Base-by-base conservation (phyloP, 495 filamentous ascomycete species). In the Penicillium maclennaniae region DNA sequence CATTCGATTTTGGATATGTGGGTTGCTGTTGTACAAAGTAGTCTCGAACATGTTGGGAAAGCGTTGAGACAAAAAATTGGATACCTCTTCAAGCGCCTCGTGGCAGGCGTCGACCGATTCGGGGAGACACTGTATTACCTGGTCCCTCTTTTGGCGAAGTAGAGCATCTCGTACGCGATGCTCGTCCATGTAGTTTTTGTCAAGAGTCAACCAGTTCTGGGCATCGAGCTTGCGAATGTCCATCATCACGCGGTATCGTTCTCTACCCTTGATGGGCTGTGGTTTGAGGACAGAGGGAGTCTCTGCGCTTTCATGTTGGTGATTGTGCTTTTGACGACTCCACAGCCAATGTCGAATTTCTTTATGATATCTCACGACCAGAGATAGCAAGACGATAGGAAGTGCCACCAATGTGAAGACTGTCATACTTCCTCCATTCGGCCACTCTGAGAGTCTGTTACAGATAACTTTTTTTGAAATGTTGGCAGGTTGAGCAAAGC, bases 181-280 rank as follows among this genome's bases (percentile, higher is more conserved):
- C 52, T 79, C 78, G 25, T 70, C 68, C 56, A 70, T 67, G 47
- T 82, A 82, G 49, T 73, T 70, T 40, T 76, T 69, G 59, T 83
- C 80, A 31, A 83, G 54, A 1, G 74, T 79, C 27, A 84, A 69
- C 81, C 79, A 84, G 41, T 81, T 79, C 39, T 67, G 60, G 16
- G 59, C 51, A 39, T 81, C 78, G 26, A 83, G 61, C 53, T 72
- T 77, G 50, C 73, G 72, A 17, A 84, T 68, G 36, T 81, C 80
- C 80, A 82, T 81, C 57, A 77, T 76, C 47, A 81, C 70, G 23
- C 72, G 65, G 51, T 76, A 78, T 55, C 70, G 60, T 31, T 71
- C 69, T 44, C 70, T 57, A n/a, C 73, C 74, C 42, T 62, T 68
- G 58, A 77, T 77, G 26, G 74, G 72, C 45, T 72, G 68, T 21